A percentile compares a stretch with the other conserved stretches of the same genome.
Conservation (phyloP, 169 alveolate species). For the Plasmodium falciparum region DNA sequence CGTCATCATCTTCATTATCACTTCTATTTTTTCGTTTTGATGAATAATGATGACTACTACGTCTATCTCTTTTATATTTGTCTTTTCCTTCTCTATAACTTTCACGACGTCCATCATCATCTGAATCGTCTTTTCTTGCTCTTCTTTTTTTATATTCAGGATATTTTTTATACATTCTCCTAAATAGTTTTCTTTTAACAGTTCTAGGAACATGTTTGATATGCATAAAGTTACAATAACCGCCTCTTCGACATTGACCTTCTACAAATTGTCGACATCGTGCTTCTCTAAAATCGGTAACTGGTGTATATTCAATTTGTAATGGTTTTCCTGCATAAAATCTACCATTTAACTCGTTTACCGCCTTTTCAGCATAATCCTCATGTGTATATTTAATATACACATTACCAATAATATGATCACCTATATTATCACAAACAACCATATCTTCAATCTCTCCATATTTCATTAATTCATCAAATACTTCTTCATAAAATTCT, state of each 20-base stretch:
- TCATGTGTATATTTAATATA: slow-evolving; percentile 97
- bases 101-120: slow-evolving; percentile 41
- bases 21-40: slow-evolving; percentile 59
- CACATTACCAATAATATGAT: slow-evolving; percentile 99
- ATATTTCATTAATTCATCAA: slow-evolving; percentile 96
- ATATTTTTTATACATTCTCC: slow-evolving; percentile 97
- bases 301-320: slow-evolving; percentile 98
- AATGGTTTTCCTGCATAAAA: slow-evolving; percentile 94
- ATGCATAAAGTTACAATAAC: slow-evolving; percentile 99
- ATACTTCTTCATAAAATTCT: slow-evolving; percentile 98
- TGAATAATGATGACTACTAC: slow-evolving; percentile 33
- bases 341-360: slow-evolving; percentile 94
- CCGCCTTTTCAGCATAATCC: slow-evolving; percentile 96
- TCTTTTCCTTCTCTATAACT: slow-evolving; percentile 74
- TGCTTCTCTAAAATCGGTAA: slow-evolving; percentile 99
- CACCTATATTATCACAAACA: slow-evolving; percentile 99
- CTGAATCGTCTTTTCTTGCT: slow-evolving; percentile 71
- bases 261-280: slow-evolving; percentile 98
- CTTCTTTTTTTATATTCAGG: slow-evolving; percentile 95
- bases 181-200: slow-evolving; percentile 92
- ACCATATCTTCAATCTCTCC: slow-evolving; percentile 99
- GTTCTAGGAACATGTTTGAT: slow-evolving; percentile 97
- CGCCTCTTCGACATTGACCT: slow-evolving; percentile 99
- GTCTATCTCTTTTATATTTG: slow-evolving; percentile 58
- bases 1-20: slow-evolving; percentile 35